Base-by-base conservation (phyloP, 2,329 filamentous ascomycete species). In the Talaromyces sp. region DNA sequence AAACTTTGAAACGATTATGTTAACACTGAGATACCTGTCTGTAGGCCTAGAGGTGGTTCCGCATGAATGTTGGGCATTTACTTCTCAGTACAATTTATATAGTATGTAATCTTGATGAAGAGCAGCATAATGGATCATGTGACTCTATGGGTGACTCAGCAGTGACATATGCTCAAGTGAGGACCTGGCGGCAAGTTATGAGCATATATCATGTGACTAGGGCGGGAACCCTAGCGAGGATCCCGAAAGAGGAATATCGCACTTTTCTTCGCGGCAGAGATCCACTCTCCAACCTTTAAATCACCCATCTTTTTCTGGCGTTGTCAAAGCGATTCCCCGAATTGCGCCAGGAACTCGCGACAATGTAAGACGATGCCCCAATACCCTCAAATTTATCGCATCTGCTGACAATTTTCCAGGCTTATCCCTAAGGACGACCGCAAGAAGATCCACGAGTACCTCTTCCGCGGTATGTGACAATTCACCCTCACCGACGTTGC, bases 401-500 rank as follows among this genome's bases (percentile, higher is more conserved):
- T 37, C 14, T 14, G 57, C 59, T 65, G 36, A 69, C 47, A 54
- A 56, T 54, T 49, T 16, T 33, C 11, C 68, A 92, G 89, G 94
- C 89, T 99, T 85, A 99, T 99, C 81, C 94, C 94, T 80, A 97
- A 97, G 89, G 89, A 91, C 81, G 94, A 99, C 85, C 92, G 95
- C 85, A 99, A 99, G 90, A 91, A 91, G 89, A 97, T 99, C 83
- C 94, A 99, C 87, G 93, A 93, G 89, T 96, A 93, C 89, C 90
- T 99, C 86, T 96, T 96, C 88, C 88, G 89, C 74, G 90, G 89
- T 91, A 75, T 73, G 75, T 74, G 62, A 64, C 49, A 42, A 56
- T 46, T 51, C 43, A 49, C 44, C 55, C 40, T 56, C 55, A 49
- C 42, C 54, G 54, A 44, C 55, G 40, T 51, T 35, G 57, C 66